Evolutionary conservation across 2,329 filamentous ascomycete species (phyloP), one percentile per base, ranked within the genome.

Genomic region (Cyphellophora europaea): DNA sequence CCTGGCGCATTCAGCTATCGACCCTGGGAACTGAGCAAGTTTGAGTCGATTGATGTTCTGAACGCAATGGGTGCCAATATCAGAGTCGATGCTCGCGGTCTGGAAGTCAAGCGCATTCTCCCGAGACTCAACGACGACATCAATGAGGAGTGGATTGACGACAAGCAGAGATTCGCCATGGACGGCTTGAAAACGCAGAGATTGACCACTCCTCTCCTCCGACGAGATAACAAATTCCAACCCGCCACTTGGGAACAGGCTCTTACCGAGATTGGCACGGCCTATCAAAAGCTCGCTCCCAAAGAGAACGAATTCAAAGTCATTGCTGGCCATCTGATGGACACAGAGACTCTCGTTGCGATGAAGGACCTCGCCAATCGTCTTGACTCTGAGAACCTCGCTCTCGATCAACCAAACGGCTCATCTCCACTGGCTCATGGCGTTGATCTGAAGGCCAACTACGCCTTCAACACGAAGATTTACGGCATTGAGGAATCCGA

Each of bases 111-210:
- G 88, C 81, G 91, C 51, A 73, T 98, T 41, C 58, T 95, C 11
- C 91, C 91, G 40, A 77, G 91, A 52, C 72, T 98, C 42, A 98
- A 98, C 59, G 91, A 98, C 57, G 88, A 96, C 53, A 78, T 98
- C 52, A 98, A 98, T 61, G 91, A 98, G 67, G 91, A 98, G 63
- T 98, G 91, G 91, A 96, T 98, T 61, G 91, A 96, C 63, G 91
- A 98, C 69, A 98, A 96, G 73, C 80, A 86, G 27, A 79, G 91
- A 47, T 98, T 96, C 59, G 89, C 91, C 27, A 93, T 88, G 58
- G 91, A 98, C 58, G 91, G 91, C 32, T 72, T 98, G 48, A 93
- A 88, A 74, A 96, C 89, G 30, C 91, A 98, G 65, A 78, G 91
- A 55, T 71, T 98, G 37, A 96, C 91, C 21, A 91, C 89, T 48